A percentile compares a stretch with the other conserved stretches of the same genome.
These are phyloP conservation scores for Clarireedia paspali DNA, from an alignment of 2,329 filamentous ascomycete species.

Conservation along the genomic window DNA sequence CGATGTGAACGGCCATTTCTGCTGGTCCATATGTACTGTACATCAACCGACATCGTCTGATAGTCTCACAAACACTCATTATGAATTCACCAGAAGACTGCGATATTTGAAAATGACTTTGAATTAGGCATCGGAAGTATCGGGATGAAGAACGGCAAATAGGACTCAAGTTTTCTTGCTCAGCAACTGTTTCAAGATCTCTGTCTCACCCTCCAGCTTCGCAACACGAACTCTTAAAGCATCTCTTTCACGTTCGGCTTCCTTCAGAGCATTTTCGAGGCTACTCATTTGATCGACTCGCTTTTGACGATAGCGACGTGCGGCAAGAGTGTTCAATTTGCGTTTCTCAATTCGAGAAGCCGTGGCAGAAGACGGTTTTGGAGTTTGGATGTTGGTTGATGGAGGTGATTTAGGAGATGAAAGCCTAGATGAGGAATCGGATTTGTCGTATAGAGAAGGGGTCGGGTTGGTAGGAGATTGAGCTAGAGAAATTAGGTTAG, in stretches of 20 bases:
- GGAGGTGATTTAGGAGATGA: constrained; percentile 1
- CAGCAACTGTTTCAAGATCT: constrained; percentile 47
- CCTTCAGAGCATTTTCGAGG: constrained; percentile 51
- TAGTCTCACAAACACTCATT: background rate
- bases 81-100: no score
- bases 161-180: constrained; percentile 6
- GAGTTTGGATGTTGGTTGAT: background rate
- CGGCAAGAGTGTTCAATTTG: constrained; percentile 62
- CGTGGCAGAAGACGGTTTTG: constrained; percentile 3
- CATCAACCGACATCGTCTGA: constrained; percentile 15
- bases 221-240: constrained; percentile 55
- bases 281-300: constrained; percentile 57
- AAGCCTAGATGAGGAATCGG: background rate
- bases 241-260: constrained; percentile 54
- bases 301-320: constrained; percentile 63
- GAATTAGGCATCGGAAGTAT: no score
- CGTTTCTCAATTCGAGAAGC: constrained; percentile 40
- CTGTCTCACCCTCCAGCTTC: constrained; percentile 56
- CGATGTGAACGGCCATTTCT: constrained; percentile 10
- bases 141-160: background rate
- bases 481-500: background rate
- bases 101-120: no score
- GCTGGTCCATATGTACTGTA: constrained; percentile 5
- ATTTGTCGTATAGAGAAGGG: background rate
- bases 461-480: background rate